Percentiles rank a stretch among this genome's conserved stretches.
These are phyloP conservation scores for Pelargonium citronellum DNA, from an alignment of 441 rosid species.

Conservation along the genomic window DNA sequence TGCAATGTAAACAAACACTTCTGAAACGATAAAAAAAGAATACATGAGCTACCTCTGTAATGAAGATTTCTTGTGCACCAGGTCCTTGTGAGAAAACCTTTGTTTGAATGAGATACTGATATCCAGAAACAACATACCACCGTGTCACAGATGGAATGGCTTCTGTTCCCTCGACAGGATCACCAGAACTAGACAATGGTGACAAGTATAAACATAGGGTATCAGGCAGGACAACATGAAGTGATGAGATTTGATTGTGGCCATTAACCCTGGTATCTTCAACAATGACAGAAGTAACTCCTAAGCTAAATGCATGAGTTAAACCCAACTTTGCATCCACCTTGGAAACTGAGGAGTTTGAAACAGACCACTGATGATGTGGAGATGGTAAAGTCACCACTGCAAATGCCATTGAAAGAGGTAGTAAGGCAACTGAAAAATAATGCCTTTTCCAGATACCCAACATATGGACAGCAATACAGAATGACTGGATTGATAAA, in stretches of 20 bases:
- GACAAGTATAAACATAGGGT: conserved; percentile 45
- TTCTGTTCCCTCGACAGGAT: conserved; percentile 42
- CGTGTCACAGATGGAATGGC: conserved; percentile 52
- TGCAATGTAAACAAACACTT: conserved; percentile 6
- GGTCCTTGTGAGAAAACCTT: conserved; percentile 68
- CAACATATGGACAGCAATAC: conserved; percentile 8
- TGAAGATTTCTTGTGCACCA: conserved; percentile 62
- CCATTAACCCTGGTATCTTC: conserved; percentile 91
- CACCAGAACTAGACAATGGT: conserved; percentile 57
- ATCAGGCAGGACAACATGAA: conserved; percentile 77
- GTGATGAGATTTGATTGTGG: conserved; percentile 72
- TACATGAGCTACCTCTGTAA: conserved; percentile 64
- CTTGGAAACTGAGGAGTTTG: conserved; percentile 64
- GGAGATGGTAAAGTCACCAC: conserved; percentile 72
- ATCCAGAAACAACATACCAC: conserved; percentile 81
- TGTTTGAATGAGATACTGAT: conserved; percentile 56
- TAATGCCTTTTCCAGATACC: conserved; percentile 10
- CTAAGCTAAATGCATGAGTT: conserved; percentile 57
- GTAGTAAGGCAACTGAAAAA: conserved; percentile 21
- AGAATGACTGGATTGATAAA: not conserved
- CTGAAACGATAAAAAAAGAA: conserved; percentile 5
- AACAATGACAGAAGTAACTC: conserved; percentile 63
- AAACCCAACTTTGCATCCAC: conserved; percentile 59
- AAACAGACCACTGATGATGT: conserved; percentile 74
- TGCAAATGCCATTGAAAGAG: conserved; percentile 40